These are phyloP conservation scores for Stentor roeselii DNA, from an alignment of 73 alveolate species.

Conservation along the genomic window DNA sequence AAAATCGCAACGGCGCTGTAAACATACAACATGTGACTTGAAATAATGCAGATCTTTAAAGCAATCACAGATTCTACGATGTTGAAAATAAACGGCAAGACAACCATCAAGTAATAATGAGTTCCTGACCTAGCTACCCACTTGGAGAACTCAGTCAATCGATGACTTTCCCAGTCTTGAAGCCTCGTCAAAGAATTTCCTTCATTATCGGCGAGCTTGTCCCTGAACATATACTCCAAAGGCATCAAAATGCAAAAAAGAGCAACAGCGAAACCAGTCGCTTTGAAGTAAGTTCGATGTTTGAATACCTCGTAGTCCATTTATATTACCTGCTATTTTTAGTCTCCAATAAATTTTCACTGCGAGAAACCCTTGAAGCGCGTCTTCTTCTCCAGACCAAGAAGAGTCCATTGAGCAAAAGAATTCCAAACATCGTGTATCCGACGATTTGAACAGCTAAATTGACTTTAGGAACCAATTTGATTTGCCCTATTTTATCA, in stretches of 20 bases:
- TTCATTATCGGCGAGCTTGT: background rate
- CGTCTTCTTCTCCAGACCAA: background rate
- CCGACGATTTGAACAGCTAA: background rate
- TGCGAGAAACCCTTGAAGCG: background rate
- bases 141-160: background rate
- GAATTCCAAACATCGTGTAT: background rate
- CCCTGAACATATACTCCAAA: background rate
- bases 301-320: too few species aligned
- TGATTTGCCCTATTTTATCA: background rate
- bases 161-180: background rate
- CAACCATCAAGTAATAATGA: background rate
- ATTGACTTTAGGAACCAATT: background rate
- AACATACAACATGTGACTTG: background rate
- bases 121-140: background rate
- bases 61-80: background rate
- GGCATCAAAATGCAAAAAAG: too few species aligned
- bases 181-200: background rate
- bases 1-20: background rate
- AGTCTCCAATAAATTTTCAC: too few species aligned
- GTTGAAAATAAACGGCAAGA: background rate
- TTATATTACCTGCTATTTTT: too few species aligned
- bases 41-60: background rate
- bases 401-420: background rate
- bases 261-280: too few species aligned
- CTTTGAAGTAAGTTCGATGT: too few species aligned